Evolutionary conservation across 768 basidiomycete genomes (phyloP).

Genomic region (Boletus pseudopeckii): DNA sequence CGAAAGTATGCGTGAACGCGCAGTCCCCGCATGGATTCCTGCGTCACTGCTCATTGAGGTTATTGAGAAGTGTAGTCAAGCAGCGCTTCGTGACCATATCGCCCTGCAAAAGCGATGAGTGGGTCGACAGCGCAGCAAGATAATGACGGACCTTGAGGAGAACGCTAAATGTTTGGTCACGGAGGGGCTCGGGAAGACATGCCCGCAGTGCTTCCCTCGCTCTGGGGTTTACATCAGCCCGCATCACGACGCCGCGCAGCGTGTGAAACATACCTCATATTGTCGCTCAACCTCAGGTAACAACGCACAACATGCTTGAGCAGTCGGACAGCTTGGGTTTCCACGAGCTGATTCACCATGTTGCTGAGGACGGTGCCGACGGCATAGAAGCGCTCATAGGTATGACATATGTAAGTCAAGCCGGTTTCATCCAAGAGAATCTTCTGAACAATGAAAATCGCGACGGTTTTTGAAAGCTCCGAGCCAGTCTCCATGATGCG

Average conservation of each 20-base stretch:
- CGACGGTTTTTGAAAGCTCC: constrained; percentile 97
- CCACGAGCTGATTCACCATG: constrained; percentile 98
- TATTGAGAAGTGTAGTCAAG: constrained; percentile 84
- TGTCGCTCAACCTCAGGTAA: constrained; percentile 94
- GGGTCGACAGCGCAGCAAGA: background rate
- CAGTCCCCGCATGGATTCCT: background rate
- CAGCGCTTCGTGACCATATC: constrained; percentile 98
- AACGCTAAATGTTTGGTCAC: constrained; percentile 88
- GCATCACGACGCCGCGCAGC: constrained; percentile 3
- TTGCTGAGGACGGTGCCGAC: constrained; percentile 98
- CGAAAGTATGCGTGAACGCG: constrained; percentile 6
- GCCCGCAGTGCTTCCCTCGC: constrained; percentile 94
- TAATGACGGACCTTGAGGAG: constrained; percentile 71
- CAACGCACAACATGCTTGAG: constrained; percentile 98
- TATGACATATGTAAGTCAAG: constrained; percentile 97
- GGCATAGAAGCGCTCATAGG: constrained; percentile 99
- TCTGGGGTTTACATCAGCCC: constrained; percentile 39
- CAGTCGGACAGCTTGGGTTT: constrained; percentile 93
- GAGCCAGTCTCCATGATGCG: constrained; percentile 99
- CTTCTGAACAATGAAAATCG: constrained; percentile 99
- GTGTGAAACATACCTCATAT: constrained; percentile 65
- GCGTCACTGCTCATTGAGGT: constrained; percentile 66
- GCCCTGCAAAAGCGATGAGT: constrained; percentile 49
- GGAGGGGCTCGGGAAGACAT: constrained; percentile 91
- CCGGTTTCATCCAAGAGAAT: constrained; percentile 96